phyloP scores from a whole-genome alignment of 1,284 basidiomycete genomes.

The Erythrobasidium hasegawianum region DNA sequence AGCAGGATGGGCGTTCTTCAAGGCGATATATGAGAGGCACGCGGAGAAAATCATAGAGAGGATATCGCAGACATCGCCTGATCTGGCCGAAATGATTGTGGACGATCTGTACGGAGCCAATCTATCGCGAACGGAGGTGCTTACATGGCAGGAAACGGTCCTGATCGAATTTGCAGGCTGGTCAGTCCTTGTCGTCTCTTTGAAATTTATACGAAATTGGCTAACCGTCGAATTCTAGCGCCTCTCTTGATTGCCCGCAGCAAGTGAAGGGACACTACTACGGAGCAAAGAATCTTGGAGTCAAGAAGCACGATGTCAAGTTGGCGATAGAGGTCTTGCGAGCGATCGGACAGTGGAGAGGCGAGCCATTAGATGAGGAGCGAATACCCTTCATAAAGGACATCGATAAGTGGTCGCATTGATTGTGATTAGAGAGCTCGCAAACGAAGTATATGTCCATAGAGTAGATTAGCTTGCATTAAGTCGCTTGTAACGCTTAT shows the following conservation, averaged over 20 bases:
- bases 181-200: neutral
- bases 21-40: conserved; percentile 32
- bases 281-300: conserved; percentile 29
- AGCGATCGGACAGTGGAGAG: conserved; percentile 22
- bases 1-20: conserved; percentile 33
- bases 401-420: conserved; percentile 11
- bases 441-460: too few species aligned
- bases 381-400: conserved; percentile 16
- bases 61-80: conserved; percentile 24
- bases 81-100: conserved; percentile 35
- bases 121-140: conserved; percentile 24
- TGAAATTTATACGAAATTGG: neutral
- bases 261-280: conserved; percentile 33
- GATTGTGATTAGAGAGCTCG: too few species aligned
- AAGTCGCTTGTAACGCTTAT: too few species aligned
- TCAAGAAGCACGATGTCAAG: conserved; percentile 10
- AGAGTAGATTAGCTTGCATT: too few species aligned
- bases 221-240: neutral
- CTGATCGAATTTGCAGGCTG: conserved; percentile 29
- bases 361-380: conserved; percentile 22
- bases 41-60: conserved; percentile 30
- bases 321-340: conserved; percentile 21
- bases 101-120: conserved; percentile 29
- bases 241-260: conserved; percentile 12
- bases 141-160: conserved; percentile 33